Conservation (phyloP, 2,329 filamentous ascomycete species). For the Thielaviopsis ethacetica region DNA sequence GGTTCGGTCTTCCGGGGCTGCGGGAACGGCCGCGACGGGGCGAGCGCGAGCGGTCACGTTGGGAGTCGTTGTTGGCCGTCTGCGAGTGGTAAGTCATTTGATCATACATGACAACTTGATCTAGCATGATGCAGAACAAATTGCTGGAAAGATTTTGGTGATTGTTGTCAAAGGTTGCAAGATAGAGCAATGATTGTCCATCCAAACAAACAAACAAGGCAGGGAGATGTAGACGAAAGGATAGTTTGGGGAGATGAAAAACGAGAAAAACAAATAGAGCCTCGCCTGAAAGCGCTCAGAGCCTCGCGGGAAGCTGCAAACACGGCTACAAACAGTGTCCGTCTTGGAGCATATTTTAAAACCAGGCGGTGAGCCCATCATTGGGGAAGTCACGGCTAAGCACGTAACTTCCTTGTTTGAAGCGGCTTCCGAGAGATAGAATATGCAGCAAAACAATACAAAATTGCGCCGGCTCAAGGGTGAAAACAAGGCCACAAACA, state of each 20-base stretch:
- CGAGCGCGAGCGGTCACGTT: slow-evolving; percentile 75
- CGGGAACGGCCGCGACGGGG: slow-evolving; percentile 68
- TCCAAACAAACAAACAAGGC: neutral
- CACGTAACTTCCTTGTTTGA: neutral
- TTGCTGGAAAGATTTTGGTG: neutral
- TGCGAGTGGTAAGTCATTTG: neutral
- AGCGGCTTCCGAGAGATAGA: neutral
- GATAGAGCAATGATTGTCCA: neutral
- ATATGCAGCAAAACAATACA: neutral
- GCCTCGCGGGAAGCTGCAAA: too few relatives aligned
- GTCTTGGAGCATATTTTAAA: neutral
- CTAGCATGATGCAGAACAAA: neutral
- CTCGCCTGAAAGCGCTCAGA: neutral
- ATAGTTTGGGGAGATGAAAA: neutral
- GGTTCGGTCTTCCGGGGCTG: slow-evolving; percentile 54
- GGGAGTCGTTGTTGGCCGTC: slow-evolving; percentile 18
- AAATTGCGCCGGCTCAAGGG: neutral
- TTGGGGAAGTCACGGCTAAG: neutral
- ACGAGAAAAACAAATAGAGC: neutral
- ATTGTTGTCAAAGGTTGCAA: neutral
- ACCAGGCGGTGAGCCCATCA: neutral
- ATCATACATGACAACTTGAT: neutral
- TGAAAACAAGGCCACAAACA: neutral
- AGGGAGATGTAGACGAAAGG: neutral
- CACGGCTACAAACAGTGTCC: neutral